Percentiles rank a stretch among this genome's conserved stretches.
Evolutionary conservation across 73 alveolate species (phyloP).

Genomic region (Paramecium bursaria): DNA sequence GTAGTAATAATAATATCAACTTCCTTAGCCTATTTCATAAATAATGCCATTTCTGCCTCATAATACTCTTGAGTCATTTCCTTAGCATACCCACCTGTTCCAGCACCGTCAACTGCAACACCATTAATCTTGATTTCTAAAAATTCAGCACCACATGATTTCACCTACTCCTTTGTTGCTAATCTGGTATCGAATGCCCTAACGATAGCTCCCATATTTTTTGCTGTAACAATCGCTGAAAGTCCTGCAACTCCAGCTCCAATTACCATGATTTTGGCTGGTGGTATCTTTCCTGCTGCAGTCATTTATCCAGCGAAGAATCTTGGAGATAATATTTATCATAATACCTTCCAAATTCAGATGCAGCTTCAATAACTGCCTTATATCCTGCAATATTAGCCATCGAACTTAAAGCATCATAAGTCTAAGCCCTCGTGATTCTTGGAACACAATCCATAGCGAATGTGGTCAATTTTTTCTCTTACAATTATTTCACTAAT

Average conservation of each 20-base stretch:
- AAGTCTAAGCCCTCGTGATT: conserved; percentile 82
- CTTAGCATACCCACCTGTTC: conserved; percentile 82
- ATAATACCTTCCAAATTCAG: conserved; percentile 80
- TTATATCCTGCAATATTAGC: conserved; percentile 85
- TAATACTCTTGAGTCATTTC: conserved; percentile 72
- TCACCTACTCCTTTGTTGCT: conserved; percentile 74
- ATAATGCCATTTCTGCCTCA: conserved; percentile 75
- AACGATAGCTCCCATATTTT: conserved; percentile 76
- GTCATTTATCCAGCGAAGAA: conserved; percentile 86
- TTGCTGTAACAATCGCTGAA: conserved; percentile 84
- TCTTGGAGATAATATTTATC: too few relatives aligned
- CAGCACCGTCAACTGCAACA: conserved; percentile 77
- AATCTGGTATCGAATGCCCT: conserved; percentile 79
- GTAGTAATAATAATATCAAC: conserved; percentile 82
- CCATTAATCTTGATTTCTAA: conserved; percentile 78
- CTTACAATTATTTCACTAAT: conserved; percentile 26
- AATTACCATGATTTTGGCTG: conserved; percentile 84
- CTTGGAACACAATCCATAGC: conserved; percentile 89
- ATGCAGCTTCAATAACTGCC: conserved; percentile 84
- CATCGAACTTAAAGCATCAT: conserved; percentile 77
- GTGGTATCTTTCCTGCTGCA: conserved; percentile 90
- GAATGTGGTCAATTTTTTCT: conserved; percentile 65
- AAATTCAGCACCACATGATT: conserved; percentile 87
- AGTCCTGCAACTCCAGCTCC: conserved; percentile 92
- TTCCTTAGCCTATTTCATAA: conserved; percentile 75